A percentile compares a stretch with the other conserved stretches of the same genome.
phyloP scores from a whole-genome alignment of 2,329 filamentous ascomycete genomes.

The Talaromyces piceae region DNA sequence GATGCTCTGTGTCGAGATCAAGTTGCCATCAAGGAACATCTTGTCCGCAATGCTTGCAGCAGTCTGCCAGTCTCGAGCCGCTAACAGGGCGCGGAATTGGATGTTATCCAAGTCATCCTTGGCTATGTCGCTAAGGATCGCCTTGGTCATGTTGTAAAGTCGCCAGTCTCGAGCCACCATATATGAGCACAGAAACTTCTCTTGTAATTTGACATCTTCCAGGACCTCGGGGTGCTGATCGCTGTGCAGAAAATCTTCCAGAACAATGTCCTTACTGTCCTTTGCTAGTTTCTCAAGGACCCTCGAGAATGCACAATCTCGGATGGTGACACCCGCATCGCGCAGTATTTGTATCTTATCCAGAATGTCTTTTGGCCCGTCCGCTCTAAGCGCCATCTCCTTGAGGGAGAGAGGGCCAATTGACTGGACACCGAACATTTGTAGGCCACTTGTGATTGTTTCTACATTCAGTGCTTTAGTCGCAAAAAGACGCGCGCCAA shows the following conservation, averaged over 20 bases:
- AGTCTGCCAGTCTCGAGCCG: slow-evolving; percentile 23
- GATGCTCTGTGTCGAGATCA: slow-evolving; percentile 39
- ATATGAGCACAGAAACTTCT: slow-evolving; percentile 47
- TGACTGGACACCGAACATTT: slow-evolving; percentile 60
- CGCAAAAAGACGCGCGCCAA: slow-evolving; percentile 77
- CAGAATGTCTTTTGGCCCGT: slow-evolving; percentile 49
- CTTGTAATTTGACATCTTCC: slow-evolving; percentile 49
- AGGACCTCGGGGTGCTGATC: slow-evolving; percentile 60
- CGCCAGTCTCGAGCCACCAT: slow-evolving; percentile 44
- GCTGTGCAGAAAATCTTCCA: slow-evolving; percentile 47
- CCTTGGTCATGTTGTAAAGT: slow-evolving; percentile 50
- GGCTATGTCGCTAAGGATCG: slow-evolving; percentile 40
- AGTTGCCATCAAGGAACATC: slow-evolving; percentile 41
- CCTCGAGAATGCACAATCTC: slow-evolving; percentile 56
- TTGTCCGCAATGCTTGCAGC: slow-evolving; percentile 36
- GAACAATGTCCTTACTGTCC: slow-evolving; percentile 46
- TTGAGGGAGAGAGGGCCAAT: slow-evolving; percentile 73
- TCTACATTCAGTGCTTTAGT: slow-evolving; percentile 66
- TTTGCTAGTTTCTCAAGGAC: slow-evolving; percentile 58
- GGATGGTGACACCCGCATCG: slow-evolving; percentile 55
- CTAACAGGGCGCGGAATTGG: slow-evolving; percentile 33
- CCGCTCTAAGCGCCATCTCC: slow-evolving; percentile 63
- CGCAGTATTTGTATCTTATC: slow-evolving; percentile 55
- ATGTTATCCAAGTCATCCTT: slow-evolving; percentile 29
- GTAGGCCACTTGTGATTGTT: slow-evolving; percentile 61